A percentile compares a stretch with the other conserved stretches of the same genome.
These are phyloP conservation scores for Nitzschia sp. DNA, from an alignment of 108 stramenopile species.

Conservation along the genomic window DNA sequence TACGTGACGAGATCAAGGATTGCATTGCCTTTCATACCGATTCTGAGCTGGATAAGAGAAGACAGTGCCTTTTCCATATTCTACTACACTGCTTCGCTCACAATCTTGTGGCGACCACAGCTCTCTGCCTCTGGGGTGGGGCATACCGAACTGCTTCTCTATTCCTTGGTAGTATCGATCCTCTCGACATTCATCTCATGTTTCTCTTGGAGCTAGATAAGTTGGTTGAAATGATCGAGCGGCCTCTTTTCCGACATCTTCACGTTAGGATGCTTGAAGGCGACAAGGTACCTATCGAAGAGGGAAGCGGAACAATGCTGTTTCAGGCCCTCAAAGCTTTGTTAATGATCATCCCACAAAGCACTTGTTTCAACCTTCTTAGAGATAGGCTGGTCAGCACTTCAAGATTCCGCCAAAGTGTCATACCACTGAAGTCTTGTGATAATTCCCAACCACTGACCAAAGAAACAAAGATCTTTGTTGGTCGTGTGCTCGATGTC, in stretches of 20 bases:
- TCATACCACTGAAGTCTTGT: slow-evolving; percentile 21
- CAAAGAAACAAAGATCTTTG: slow-evolving; percentile 58
- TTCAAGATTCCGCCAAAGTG: slow-evolving; percentile 75
- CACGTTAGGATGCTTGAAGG: slow-evolving; percentile 80
- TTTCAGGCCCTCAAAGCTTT: slow-evolving; percentile 69
- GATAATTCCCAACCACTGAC: slow-evolving; percentile 16
- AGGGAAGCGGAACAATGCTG: slow-evolving; percentile 86
- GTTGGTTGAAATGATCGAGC: slow-evolving; percentile 78
- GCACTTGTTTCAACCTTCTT: slow-evolving; percentile 75
- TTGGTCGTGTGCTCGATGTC: slow-evolving; percentile 53
- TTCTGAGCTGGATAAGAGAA: slow-evolving; percentile 45
- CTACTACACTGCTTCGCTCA: slow-evolving; percentile 78
- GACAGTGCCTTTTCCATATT: slow-evolving; percentile 71
- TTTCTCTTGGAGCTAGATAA: slow-evolving; percentile 80
- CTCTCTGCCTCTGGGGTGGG: slow-evolving; percentile 81
- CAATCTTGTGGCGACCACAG: slow-evolving; percentile 66
- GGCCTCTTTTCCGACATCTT: slow-evolving; percentile 84
- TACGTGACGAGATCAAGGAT: slow-evolving; percentile 66
- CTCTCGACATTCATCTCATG: slow-evolving; percentile 73
- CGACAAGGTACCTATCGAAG: slow-evolving; percentile 60
- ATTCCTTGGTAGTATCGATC: slow-evolving; percentile 67
- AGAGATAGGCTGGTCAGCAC: slow-evolving; percentile 65
- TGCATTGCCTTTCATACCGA: slow-evolving; percentile 52
- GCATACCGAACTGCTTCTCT: slow-evolving; percentile 77
- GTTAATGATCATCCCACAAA: slow-evolving; percentile 81